Evolutionary conservation across 345 rosid species (phyloP).

Genomic region (Crucihimalaya himalaica): DNA sequence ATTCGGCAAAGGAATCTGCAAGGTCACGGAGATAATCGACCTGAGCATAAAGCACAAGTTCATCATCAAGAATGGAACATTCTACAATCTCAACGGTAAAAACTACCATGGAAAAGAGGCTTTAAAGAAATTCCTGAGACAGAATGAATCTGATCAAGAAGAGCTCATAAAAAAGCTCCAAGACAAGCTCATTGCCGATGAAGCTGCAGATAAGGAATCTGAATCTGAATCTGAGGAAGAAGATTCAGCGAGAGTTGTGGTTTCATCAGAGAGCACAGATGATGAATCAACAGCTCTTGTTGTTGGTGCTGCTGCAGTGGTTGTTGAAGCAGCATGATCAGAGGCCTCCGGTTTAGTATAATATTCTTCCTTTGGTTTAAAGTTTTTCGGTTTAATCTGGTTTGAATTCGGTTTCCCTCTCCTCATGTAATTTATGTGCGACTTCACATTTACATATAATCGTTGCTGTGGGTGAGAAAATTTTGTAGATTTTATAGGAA

Average conservation of each 20-base stretch:
- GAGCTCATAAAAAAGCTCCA: slow-evolving; percentile 64
- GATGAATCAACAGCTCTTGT: slow-evolving; percentile 54
- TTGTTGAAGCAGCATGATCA: slow-evolving; percentile 59
- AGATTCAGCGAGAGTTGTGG: slow-evolving; percentile 37
- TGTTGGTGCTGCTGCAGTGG: slow-evolving; percentile 43
- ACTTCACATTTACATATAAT: slow-evolving; percentile 19
- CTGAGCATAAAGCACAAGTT: slow-evolving; percentile 76
- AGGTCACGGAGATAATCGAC: slow-evolving; percentile 68
- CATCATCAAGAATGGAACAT: slow-evolving; percentile 54
- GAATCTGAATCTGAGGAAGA: slow-evolving; percentile 44
- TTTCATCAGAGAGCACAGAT: slow-evolving; percentile 56
- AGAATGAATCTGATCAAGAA: slow-evolving; percentile 52
- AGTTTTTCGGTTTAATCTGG: slow-evolving; percentile 24
- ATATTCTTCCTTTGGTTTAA: slow-evolving; percentile 14
- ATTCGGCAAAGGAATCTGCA: slow-evolving; percentile 93
- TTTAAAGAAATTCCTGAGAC: slow-evolving; percentile 55
- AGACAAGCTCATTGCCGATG: slow-evolving; percentile 54
- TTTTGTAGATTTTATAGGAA: slow-evolving; percentile 20
- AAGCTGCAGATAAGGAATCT: slow-evolving; percentile 32
- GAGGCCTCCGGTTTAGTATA: slow-evolving; percentile 20
- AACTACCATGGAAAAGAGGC: slow-evolving; percentile 83
- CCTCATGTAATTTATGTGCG: slow-evolving; percentile 33
- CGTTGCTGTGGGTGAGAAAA: slow-evolving; percentile 1
- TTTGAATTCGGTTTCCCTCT: slow-evolving; percentile 22
- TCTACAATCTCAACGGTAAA: slow-evolving; percentile 49